Percentiles rank a stretch among this genome's conserved stretches.
Conservation (phyloP, 129 eudicot species). For the Heracleum sosnowskyi region DNA sequence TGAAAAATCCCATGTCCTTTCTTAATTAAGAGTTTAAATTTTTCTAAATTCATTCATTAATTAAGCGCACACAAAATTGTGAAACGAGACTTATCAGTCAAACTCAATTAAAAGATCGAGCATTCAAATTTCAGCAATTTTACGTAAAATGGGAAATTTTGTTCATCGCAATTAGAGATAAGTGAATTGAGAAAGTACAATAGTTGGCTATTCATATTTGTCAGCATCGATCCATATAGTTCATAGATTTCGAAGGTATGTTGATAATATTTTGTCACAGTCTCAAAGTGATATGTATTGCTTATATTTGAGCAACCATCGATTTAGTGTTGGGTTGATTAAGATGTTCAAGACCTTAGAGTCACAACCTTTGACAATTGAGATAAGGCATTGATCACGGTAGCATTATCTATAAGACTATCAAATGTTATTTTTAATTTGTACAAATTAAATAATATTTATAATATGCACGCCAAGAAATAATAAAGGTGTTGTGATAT, state of each 20-base stretch:
- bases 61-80: too few species aligned
- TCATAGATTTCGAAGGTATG: neutral
- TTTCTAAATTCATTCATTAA: too few species aligned
- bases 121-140: too few species aligned
- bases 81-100: too few species aligned
- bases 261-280: neutral
- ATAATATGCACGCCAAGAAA: neutral
- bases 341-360: neutral
- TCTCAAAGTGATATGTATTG: neutral
- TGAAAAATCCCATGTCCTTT: neutral
- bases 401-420: neutral
- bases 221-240: neutral
- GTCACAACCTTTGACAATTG: slow-evolving; percentile 12
- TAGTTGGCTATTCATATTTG: neutral
- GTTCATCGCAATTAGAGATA: too few species aligned
- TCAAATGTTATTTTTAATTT: neutral
- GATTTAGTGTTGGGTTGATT: neutral
- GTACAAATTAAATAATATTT: neutral
- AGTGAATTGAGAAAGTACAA: neutral
- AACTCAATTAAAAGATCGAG: too few species aligned
- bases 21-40: neutral
- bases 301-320: neutral
- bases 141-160: too few species aligned
- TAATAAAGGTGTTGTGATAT: neutral
- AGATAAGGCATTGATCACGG: neutral